These are phyloP conservation scores for Heimioporus sp. DNA, from an alignment of 768 basidiomycete genomes.

Conservation along the genomic window DNA sequence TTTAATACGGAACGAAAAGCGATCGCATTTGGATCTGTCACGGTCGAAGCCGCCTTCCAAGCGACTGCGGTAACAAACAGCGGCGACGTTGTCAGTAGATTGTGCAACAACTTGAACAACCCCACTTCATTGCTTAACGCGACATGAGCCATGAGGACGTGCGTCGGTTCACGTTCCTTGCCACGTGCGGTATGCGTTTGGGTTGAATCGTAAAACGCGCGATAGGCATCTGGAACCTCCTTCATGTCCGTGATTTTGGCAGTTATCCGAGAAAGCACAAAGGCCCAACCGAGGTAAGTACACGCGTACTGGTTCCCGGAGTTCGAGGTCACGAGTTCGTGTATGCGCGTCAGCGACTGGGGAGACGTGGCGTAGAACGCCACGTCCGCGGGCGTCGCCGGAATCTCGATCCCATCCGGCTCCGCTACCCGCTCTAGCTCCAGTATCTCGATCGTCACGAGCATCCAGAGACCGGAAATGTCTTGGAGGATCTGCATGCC, in stretches of 20 bases:
- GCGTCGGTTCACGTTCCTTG: slow-evolving; percentile 56
- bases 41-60: slow-evolving; percentile 63
- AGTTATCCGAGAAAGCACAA: slow-evolving; percentile 66
- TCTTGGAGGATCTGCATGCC: slow-evolving; percentile 65
- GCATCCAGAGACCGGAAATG: slow-evolving; percentile 70
- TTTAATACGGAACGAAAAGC: slow-evolving; percentile 82
- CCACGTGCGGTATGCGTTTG: slow-evolving; percentile 41
- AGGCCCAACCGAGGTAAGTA: slow-evolving; percentile 82
- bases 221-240: slow-evolving; percentile 55
- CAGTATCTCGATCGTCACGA: slow-evolving; percentile 75
- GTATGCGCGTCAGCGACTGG: slow-evolving; percentile 59
- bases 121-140: slow-evolving; percentile 59
- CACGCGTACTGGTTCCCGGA: slow-evolving; percentile 63
- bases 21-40: slow-evolving; percentile 75
- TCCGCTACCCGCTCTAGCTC: slow-evolving; percentile 73
- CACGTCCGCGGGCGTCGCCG: slow-evolving; percentile 45
- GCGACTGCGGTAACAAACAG: slow-evolving; percentile 73
- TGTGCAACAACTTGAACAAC: slow-evolving; percentile 55
- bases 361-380: slow-evolving; percentile 62
- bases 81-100: slow-evolving; percentile 65
- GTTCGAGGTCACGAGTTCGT: slow-evolving; percentile 61
- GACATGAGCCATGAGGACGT: slow-evolving; percentile 56
- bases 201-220: slow-evolving; percentile 52
- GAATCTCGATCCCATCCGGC: slow-evolving; percentile 48
- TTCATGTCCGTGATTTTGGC: slow-evolving; percentile 44